A percentile compares a stretch with the other conserved stretches of the same genome.
These are phyloP conservation scores for Neofusicoccum kwambonambiense DNA, from an alignment of 2,329 filamentous ascomycete genomes.

Conservation along the genomic window DNA sequence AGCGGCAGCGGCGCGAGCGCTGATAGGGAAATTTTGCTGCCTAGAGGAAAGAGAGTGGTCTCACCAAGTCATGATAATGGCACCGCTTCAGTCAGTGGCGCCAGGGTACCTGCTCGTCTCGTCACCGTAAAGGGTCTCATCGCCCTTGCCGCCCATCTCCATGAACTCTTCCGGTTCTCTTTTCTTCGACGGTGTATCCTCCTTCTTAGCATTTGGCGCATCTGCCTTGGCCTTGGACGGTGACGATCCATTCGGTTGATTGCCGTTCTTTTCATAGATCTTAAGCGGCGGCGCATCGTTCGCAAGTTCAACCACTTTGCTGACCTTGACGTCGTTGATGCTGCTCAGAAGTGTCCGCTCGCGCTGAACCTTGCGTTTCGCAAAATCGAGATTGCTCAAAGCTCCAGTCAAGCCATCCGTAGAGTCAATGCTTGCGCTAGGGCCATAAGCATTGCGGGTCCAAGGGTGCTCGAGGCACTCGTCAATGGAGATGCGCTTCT, in stretches of 20 bases:
- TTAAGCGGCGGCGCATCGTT: constrained; percentile 48
- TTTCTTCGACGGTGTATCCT: constrained; percentile 66
- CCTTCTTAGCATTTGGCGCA: constrained; percentile 39
- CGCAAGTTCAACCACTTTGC: constrained; percentile 57
- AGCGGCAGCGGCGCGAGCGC: not conserved
- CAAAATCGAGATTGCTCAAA: constrained; percentile 77
- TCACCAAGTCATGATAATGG: not conserved
- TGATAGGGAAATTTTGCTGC: not conserved
- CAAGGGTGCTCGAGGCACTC: constrained; percentile 90
- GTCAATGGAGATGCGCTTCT: constrained; percentile 81
- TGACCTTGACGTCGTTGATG: constrained; percentile 71
- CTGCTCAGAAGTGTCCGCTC: constrained; percentile 83
- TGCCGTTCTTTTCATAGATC: constrained; percentile 40
- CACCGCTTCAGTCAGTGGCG: not conserved
- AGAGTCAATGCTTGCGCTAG: constrained; percentile 61
- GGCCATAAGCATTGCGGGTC: constrained; percentile 57
- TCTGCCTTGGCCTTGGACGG: constrained; percentile 11
- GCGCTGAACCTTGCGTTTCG: constrained; percentile 72
- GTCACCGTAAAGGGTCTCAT: constrained; percentile 72
- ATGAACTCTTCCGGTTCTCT: constrained; percentile 75
- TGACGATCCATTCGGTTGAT: constrained; percentile 20
- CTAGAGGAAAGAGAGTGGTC: not conserved
- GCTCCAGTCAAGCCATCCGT: constrained; percentile 91
- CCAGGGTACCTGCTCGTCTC: constrained; percentile 39
- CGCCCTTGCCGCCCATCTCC: constrained; percentile 80